phyloP scores from a whole-genome alignment of 176 grass and related monocot species.

The Triticum turgidum region DNA sequence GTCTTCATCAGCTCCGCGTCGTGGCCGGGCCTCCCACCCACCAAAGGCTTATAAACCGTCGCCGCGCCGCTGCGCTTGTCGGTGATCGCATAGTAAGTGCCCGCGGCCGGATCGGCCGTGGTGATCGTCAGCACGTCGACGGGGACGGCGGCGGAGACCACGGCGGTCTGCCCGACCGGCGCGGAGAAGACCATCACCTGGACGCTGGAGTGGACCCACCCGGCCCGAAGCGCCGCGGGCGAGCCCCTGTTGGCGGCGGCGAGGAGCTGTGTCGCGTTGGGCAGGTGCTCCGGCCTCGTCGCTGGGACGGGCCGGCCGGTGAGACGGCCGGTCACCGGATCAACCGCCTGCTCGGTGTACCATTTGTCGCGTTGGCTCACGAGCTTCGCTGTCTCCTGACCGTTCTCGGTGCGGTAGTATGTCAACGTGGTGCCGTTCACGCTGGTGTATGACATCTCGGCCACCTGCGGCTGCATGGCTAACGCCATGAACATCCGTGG shows the following conservation, averaged over 20 bases:
- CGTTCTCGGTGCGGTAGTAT: constrained; percentile 32
- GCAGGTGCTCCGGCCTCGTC: background rate
- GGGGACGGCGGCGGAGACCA: constrained; percentile 19
- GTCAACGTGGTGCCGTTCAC: constrained; percentile 30
- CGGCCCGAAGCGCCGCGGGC: background rate
- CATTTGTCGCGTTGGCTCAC: background rate
- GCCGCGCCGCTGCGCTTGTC: no score
- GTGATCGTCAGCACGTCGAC: background rate
- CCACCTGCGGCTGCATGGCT: constrained; percentile 27
- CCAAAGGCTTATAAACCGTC: no score
- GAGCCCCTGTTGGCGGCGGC: background rate
- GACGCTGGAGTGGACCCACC: constrained; percentile 8
- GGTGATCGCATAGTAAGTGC: no score
- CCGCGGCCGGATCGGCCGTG: no score
- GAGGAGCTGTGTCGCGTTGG: background rate
- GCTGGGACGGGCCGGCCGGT: constrained; percentile 7
- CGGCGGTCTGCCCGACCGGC: background rate
- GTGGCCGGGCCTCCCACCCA: no score
- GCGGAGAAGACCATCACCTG: constrained; percentile 37
- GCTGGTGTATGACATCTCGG: constrained; percentile 42
- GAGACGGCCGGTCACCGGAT: constrained; percentile 13
- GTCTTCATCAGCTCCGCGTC: no score
- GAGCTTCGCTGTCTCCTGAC: background rate
- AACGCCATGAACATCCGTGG: constrained; percentile 25
- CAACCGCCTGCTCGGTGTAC: constrained; percentile 15